These are phyloP conservation scores for Neurospora pannonica DNA, from an alignment of 495 filamentous ascomycete genomes.

Conservation along the genomic window DNA sequence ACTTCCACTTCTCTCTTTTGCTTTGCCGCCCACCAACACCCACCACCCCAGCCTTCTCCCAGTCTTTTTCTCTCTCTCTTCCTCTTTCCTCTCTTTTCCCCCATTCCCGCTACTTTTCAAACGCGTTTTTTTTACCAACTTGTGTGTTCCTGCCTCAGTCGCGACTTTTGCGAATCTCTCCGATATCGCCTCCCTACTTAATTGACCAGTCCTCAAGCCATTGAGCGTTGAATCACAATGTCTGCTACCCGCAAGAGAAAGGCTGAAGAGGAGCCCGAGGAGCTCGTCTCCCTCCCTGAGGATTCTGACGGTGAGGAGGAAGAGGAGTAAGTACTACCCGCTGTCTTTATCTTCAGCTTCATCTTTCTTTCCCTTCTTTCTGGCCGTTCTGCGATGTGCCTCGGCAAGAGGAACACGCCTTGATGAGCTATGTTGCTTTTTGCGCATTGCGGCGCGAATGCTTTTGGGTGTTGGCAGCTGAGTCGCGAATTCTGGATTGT, in stretches of 20 bases:
- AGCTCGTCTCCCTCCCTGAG: slow-evolving; percentile 43
- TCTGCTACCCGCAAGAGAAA: slow-evolving; percentile 30
- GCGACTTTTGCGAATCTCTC: slow-evolving; percentile 14
- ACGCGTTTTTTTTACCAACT: slow-evolving; percentile 12
- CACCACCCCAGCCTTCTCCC: slow-evolving; percentile 19
- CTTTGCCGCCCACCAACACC: slow-evolving; percentile 25
- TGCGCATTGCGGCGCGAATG: slow-evolving; percentile 18
- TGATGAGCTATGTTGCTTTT: neutral
- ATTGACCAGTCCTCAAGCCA: slow-evolving; percentile 14
- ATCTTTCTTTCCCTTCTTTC: neutral
- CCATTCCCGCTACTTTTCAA: slow-evolving; percentile 12
- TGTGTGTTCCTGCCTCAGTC: too few relatives aligned
- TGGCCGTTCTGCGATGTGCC: slow-evolving; percentile 7
- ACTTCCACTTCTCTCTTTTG: neutral
- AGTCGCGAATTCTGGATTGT: neutral
- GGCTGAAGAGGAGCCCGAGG: slow-evolving; percentile 43
- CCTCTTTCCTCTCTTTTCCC: slow-evolving; percentile 16
- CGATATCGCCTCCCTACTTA: slow-evolving; percentile 10
- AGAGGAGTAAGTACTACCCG: slow-evolving; percentile 37
- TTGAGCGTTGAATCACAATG: slow-evolving; percentile 22
- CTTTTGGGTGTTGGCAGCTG: neutral
- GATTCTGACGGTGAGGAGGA: slow-evolving; percentile 36
- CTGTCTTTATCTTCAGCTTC: neutral
- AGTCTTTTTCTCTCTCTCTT: slow-evolving; percentile 13
- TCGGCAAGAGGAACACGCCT: slow-evolving; percentile 5